These are phyloP conservation scores for Streptanthus diversifolius DNA, from an alignment of 345 rosid species.

Conservation along the genomic window DNA sequence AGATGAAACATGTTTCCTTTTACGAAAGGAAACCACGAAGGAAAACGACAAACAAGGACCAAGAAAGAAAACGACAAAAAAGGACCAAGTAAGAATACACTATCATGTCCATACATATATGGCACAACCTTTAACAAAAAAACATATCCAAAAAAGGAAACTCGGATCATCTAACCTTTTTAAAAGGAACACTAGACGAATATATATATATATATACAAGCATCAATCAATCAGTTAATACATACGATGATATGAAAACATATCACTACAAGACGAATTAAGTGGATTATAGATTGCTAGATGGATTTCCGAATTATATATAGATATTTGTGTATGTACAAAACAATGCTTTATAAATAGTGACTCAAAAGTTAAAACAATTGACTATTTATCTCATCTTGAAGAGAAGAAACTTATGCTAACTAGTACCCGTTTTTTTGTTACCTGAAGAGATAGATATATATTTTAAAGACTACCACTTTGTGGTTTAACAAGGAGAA, in stretches of 20 bases:
- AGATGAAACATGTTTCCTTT: not conserved
- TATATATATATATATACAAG: constrained; percentile 1
- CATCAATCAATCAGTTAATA: constrained; percentile 20
- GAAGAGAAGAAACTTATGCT: not conserved
- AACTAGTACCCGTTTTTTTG: not conserved
- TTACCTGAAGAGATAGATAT: not conserved
- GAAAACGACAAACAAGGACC: constrained; percentile 1
- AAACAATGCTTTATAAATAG: constrained; percentile 3
- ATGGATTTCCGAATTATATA: constrained; percentile 15
- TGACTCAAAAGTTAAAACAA: not conserved
- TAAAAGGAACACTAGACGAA: constrained; percentile 13
- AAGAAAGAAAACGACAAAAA: not conserved
- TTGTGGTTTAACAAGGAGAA: not conserved
- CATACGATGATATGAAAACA: constrained; percentile 1
- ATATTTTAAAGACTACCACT: not conserved
- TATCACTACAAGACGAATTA: constrained; percentile 6
- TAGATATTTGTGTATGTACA: not conserved
- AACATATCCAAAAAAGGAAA: constrained; percentile 29
- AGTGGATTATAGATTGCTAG: constrained; percentile 10
- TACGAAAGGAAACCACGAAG: not conserved
- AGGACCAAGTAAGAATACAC: constrained; percentile 11
- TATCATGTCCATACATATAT: constrained; percentile 28
- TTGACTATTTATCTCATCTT: not conserved
- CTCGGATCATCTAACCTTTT: constrained; percentile 25
- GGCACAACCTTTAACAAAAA: constrained; percentile 29